Percentiles rank a stretch among this genome's conserved stretches.
These are phyloP conservation scores for Pistacia integerrima DNA, from an alignment of 345 rosid species.

Conservation along the genomic window DNA sequence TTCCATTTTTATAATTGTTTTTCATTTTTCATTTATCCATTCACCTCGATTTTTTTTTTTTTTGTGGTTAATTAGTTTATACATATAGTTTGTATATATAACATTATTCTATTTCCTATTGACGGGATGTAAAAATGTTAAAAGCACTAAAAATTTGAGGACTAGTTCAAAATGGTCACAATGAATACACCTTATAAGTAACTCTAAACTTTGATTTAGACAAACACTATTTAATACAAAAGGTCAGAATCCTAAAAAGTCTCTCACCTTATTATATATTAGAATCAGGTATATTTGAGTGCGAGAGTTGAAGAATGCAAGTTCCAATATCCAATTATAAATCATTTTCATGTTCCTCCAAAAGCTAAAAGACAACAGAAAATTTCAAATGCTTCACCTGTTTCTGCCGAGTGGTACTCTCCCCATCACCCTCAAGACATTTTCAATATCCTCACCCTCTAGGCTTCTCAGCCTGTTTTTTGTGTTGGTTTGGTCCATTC, in stretches of 20 bases:
- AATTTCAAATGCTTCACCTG: too few species aligned
- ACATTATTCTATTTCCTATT: too few species aligned
- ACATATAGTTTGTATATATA: too few species aligned
- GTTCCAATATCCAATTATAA: background rate
- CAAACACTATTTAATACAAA: conserved; percentile 4
- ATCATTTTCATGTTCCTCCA: conserved; percentile 25
- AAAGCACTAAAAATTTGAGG: too few species aligned
- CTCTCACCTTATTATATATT: background rate
- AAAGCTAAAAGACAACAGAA: too few species aligned
- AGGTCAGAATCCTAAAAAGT: background rate
- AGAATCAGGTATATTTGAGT: background rate
- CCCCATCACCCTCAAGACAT: conserved; percentile 6
- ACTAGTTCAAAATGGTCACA: too few species aligned
- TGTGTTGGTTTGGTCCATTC: conserved; percentile 12
- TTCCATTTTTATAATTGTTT: too few species aligned
- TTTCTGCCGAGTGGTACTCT: conserved; percentile 19
- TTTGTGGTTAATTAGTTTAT: too few species aligned
- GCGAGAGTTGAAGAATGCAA: background rate
- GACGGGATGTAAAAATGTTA: too few species aligned
- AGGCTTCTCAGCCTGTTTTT: background rate
- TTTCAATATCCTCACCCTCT: background rate
- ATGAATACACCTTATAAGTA: too few species aligned
- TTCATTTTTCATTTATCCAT: too few species aligned
- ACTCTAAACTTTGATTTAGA: conserved; percentile 15
- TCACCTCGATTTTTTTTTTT: too few species aligned